These are phyloP conservation scores for Coprinopsis sp. DNA, from an alignment of 768 basidiomycete species.

Conservation along the genomic window DNA sequence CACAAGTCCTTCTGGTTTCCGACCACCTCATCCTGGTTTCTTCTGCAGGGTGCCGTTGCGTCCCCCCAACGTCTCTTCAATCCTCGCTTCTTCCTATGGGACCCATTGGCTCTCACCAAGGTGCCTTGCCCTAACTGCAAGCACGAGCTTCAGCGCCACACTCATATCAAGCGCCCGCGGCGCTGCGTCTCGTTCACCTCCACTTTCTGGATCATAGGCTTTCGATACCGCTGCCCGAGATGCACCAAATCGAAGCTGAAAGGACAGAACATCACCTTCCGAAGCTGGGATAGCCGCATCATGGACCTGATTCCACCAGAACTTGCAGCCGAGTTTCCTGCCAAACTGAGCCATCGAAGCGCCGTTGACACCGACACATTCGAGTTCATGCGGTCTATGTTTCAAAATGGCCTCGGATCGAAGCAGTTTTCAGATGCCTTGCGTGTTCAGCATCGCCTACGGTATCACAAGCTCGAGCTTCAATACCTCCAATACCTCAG, in stretches of 20 bases:
- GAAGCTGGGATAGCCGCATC: too few relatives aligned
- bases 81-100: constrained; percentile 13
- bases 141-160: too few relatives aligned
- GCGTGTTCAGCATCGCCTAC: too few relatives aligned
- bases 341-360: too few relatives aligned
- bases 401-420: too few relatives aligned
- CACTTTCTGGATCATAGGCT: constrained; percentile 21
- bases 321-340: too few relatives aligned
- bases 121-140: constrained; percentile 12
- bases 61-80: constrained; percentile 10
- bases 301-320: too few relatives aligned
- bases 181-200: constrained; percentile 16
- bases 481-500: constrained; percentile 19
- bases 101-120: constrained; percentile 4
- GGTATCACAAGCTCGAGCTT: too few relatives aligned
- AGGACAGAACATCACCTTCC: constrained; percentile 16
- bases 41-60: not conserved
- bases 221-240: constrained; percentile 16
- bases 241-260: constrained; percentile 14
- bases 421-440: too few relatives aligned
- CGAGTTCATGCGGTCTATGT: too few relatives aligned
- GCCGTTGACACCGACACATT: too few relatives aligned
- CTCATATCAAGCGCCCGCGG: constrained; percentile 4
- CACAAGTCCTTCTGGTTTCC: constrained; percentile 12
- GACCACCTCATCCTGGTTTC: constrained; percentile 3